Percentiles rank a stretch among this genome's conserved stretches.
phyloP scores from a whole-genome alignment of 805 yeast species.

The Zygoascus flipseniorum region DNA sequence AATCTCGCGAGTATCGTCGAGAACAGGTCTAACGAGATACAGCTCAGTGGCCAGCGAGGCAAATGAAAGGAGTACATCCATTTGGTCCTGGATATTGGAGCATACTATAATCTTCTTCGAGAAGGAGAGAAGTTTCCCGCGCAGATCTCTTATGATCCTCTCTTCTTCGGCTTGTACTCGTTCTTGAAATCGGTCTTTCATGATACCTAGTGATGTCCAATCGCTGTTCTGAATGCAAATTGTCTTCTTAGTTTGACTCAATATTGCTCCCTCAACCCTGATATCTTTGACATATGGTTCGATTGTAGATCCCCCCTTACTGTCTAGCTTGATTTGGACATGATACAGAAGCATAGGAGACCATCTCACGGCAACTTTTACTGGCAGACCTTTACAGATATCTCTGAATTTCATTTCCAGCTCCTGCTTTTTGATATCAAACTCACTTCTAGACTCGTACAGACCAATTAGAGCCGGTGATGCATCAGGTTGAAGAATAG shows the following conservation, averaged over 20 bases:
- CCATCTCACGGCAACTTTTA: slow-evolving; percentile 30
- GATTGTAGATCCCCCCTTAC: slow-evolving; percentile 6
- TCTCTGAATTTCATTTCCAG: slow-evolving; percentile 14
- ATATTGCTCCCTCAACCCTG: slow-evolving; percentile 19
- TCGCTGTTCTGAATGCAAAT: slow-evolving; percentile 38
- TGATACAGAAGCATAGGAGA: slow-evolving; percentile 40
- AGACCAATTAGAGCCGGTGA: slow-evolving; percentile 15
- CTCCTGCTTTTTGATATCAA: slow-evolving; percentile 19
- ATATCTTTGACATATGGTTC: slow-evolving; percentile 3
- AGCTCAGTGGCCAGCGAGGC: slow-evolving; percentile 63
- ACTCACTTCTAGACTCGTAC: slow-evolving; percentile 22
- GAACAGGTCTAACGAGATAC: slow-evolving; percentile 54
- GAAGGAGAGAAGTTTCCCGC: slow-evolving; percentile 36
- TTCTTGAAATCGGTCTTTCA: slow-evolving; percentile 37
- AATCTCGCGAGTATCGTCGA: slow-evolving; percentile 41
- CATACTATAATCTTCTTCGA: slow-evolving; percentile 42
- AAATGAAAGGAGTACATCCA: slow-evolving; percentile 71
- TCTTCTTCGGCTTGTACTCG: slow-evolving; percentile 50
- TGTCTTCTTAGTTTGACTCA: slow-evolving; percentile 36
- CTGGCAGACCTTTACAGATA: slow-evolving; percentile 7
- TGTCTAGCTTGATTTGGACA: slow-evolving; percentile 35
- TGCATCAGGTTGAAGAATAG: slow-evolving; percentile 16
- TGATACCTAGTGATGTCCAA: slow-evolving; percentile 47
- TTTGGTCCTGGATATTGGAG: slow-evolving; percentile 46
- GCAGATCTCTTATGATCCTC: slow-evolving; percentile 41